Evolutionary conservation across 1,284 basidiomycete genomes (phyloP).

Genomic region (Calocybe gambosa): DNA sequence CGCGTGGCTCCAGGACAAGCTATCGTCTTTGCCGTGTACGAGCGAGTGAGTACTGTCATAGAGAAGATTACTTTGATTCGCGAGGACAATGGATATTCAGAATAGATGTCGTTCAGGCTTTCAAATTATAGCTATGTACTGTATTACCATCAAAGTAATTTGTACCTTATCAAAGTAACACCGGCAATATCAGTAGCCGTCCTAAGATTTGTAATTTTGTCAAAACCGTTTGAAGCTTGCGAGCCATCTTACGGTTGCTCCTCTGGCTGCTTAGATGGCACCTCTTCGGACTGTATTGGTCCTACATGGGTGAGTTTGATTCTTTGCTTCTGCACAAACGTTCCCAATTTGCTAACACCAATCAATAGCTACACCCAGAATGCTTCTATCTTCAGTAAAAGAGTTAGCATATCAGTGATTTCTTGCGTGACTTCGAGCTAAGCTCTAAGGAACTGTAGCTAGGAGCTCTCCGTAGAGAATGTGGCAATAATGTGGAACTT

Average conservation of each 20-base stretch:
- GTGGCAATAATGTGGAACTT: slow-evolving; percentile 63
- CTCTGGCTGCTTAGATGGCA: slow-evolving; percentile 7
- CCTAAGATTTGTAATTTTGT: no score
- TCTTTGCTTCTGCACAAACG: no score
- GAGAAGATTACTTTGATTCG: slow-evolving; percentile 57
- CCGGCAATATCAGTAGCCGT: no score
- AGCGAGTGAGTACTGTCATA: slow-evolving; percentile 70
- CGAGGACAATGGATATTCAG: slow-evolving; percentile 58
- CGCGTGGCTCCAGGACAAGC: slow-evolving; percentile 95
- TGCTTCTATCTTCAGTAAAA: slow-evolving; percentile 72
- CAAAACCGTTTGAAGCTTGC: no score
- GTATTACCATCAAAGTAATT: no score
- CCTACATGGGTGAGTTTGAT: slow-evolving; percentile 48
- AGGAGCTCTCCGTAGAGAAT: slow-evolving; percentile 69
- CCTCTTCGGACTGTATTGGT: slow-evolving; percentile 41
- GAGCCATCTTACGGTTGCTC: no score
- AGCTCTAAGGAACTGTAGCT: slow-evolving; percentile 38
- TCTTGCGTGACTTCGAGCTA: no score
- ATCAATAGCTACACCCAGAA: slow-evolving; percentile 74
- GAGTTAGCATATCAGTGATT: slow-evolving; percentile 18
- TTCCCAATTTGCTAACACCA: no score
- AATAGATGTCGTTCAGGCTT: slow-evolving; percentile 46
- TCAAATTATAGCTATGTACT: no score
- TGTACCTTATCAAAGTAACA: no score
- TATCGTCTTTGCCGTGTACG: slow-evolving; percentile 88